Evolutionary conservation across 352 stramenopile species (phyloP), one percentile per base, ranked within the genome.

Genomic region (Pythium guiyangense): DNA sequence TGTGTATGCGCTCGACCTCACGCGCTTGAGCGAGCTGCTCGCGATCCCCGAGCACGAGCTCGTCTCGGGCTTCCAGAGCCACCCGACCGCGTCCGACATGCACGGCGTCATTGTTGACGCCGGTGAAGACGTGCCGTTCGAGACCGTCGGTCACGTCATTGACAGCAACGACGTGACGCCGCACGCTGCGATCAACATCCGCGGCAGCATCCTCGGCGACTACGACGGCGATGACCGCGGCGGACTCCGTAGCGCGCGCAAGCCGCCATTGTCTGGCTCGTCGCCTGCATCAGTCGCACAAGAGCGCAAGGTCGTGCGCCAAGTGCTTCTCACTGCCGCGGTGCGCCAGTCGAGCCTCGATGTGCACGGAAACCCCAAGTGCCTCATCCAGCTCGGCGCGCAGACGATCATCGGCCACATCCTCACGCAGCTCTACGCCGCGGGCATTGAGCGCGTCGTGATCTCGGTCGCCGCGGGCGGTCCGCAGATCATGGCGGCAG

Each of bases 391-490:
- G 49, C 66, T 94, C 20, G 80, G 79, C 14, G 75, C 90, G 59
- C 89, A 87, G 52, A 90, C 84, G 22, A 60, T 94, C 15, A 81
- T 94, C 10, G 80, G 92, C 63, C 80, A 94, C 55, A 86, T 90
- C 40, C 54, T 94, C 31, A 79, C 83, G 25, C 84, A 94, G 53
- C 64, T 94, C 15, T 90, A 86, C 46, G 80, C 92, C 15, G 84
- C 84, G 0, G 82, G 83, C 18, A 92, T 94, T 67, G 77, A 88
- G 63, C 71, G 82, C 29, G 82, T 94, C 27, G 84, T 94, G 55
- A 82, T 94, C 61, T 89, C 90, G 60, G 88, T 94, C 35, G 87
- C 84, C 59, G 84, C 90, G 54, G 88, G 81, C 66, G 80, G 79
- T 12, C 74, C 86, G 31, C 81, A 91, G 49, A 91, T 90, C 63